Base-by-base conservation (phyloP, 2,329 filamentous ascomycete species). In the Alternaria alternata region DNA sequence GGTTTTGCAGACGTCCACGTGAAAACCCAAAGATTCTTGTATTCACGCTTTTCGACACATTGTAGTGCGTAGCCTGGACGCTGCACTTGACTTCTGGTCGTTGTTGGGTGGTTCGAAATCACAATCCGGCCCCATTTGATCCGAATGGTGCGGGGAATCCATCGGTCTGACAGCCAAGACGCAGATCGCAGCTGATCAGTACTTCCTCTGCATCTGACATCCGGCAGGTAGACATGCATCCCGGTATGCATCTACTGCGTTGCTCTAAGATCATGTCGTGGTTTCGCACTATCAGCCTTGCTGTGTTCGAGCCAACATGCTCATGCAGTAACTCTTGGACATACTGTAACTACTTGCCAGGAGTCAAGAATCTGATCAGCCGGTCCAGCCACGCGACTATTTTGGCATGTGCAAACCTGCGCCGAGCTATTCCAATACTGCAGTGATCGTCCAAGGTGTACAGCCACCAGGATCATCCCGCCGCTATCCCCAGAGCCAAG, bases 401-500 rank as follows among this genome's bases (percentile, higher is more conserved):
- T 16, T 46, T 44, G 43, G 32, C 26, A 47, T 61, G 20, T 49
- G 18, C 24, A 43, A 46, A 47, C 38, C 39, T 51, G 34, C 42
- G 24, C 57, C 26, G 22, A 51, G 51, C 56, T 48, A 22, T 28
- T 6, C 54, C 52, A 54, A 26, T 51, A 46, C 54, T 64, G 63
- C 54, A 43, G 32, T 67, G 72, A 73, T 74, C 67, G 63, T 61
- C 69, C 52, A 51, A 56, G 65, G 64, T 63, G 56, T 61, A 54
- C 70, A 72, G 72, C 70, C 69, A 73, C 47, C 53, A 60, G 53
- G 41, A 52, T 57, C 44, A 51, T 69, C 63, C 71, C 68, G 68
- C 68, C 62, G 67, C 71, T 74, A 72, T 54, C 47, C 58, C 55
- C 57, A 61, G 59, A 63, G 58, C 66, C 61, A 67, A 67, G 51